Evolutionary conservation across 495 filamentous ascomycete species (phyloP), one percentile per base, ranked within the genome.

Genomic region (Haplographium delicatum): DNA sequence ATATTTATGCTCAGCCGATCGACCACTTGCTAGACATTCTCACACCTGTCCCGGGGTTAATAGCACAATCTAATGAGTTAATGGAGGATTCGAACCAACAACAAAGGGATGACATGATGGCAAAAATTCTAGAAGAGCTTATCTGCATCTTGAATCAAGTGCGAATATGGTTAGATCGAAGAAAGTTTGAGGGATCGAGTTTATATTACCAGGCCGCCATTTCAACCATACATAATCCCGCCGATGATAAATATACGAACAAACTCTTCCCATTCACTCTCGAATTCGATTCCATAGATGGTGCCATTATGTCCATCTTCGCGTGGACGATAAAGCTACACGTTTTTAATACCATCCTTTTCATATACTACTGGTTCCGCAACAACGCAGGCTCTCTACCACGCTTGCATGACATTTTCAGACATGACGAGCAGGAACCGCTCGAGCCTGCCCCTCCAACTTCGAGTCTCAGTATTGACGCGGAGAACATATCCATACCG

Each of bases 201-300:
- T n/a, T n/a, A n/a, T 7, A 6, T 5, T 43, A 22, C n/a, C 25
- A 22, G 39, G 30, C 30, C 3, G 25, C 37, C 28, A 28, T 31
- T n/a, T 47, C 44, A 34, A 16, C 9, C 6, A 16, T 25, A 8
- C 5, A 34, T 5, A 34, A 47, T 20, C 28, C 44, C 22, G 28
- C 44, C 10, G 44, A 47, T 18, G 28, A 35, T 1, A 4, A 8
- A 9, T 34, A 47, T 16, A 16, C 19, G 4, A 35, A 7, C 27
- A 47, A 47, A 4, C 15, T 47, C 18, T 47, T 47, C 27, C 44
- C 44, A 10, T 35, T 47, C 26, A 20, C 30, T 35, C 30, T 47
- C 18, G 18, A 47, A 16, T 47, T 47, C 11, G 2, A 25, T 3
- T 33, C 43, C 6, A 28, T 31, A 19, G n/a, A 39, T 19, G 22